Conservation (phyloP, 169 alveolate species). For the Cryptosporidium ubiquitum region DNA sequence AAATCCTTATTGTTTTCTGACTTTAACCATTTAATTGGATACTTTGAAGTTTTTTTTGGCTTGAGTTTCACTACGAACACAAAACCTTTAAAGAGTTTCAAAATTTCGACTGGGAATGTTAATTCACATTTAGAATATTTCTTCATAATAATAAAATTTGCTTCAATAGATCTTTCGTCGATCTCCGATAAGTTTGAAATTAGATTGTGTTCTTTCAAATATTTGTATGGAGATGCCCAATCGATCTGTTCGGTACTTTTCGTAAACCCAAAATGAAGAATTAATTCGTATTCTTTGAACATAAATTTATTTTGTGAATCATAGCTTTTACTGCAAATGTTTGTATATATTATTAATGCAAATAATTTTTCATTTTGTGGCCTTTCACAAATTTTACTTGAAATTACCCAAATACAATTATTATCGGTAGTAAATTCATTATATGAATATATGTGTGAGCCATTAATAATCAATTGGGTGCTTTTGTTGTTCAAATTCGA, state of each 20-base stretch:
- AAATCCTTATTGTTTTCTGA: conserved; percentile 35
- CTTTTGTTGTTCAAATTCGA: neutral
- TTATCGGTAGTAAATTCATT: neutral
- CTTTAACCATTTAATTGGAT: conserved; percentile 34
- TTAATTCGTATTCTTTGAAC: conserved; percentile 13
- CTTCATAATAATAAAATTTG: neutral
- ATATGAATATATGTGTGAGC: neutral
- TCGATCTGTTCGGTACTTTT: neutral
- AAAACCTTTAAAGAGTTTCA: conserved; percentile 11
- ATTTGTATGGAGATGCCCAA: conserved; percentile 49
- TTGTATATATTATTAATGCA: conserved; percentile 16
- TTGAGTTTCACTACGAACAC: conserved; percentile 41
- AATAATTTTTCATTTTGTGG: neutral
- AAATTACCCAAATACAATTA: neutral
- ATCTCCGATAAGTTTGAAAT: neutral
- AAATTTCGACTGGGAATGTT: conserved; percentile 12
- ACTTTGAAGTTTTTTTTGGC: neutral
- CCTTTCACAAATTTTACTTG: neutral
- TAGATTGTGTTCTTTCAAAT: neutral
- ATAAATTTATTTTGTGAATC: neutral
- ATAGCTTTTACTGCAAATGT: neutral
- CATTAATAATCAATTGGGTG: neutral
- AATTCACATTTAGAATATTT: conserved; percentile 31
- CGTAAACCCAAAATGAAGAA: conserved; percentile 59
- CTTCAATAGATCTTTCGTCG: conserved; percentile 15